phyloP scores from a whole-genome alignment of 2,329 filamentous ascomycete species.

The Hypoxylon sp. region DNA sequence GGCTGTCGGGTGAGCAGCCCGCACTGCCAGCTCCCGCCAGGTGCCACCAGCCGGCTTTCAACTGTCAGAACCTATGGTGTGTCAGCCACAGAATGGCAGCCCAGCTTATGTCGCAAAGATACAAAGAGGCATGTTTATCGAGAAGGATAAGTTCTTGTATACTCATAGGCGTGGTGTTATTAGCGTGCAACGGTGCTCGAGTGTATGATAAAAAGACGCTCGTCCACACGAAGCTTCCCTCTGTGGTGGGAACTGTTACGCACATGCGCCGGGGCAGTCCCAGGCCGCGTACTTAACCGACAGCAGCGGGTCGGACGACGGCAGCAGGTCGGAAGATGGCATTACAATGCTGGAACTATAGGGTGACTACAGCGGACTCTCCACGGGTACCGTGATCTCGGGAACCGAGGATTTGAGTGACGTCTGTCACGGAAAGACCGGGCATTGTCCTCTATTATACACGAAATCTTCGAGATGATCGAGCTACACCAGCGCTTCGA shows the following conservation, averaged over 20 bases:
- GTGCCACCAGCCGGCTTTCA: too few relatives aligned
- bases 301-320: too few relatives aligned
- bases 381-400: constrained; percentile 54
- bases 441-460: constrained; percentile 61
- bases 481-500: constrained; percentile 59
- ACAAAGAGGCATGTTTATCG: too few relatives aligned
- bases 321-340: constrained; percentile 62
- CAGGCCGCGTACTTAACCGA: constrained; percentile 62
- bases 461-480: constrained; percentile 62
- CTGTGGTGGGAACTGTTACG: constrained; percentile 65
- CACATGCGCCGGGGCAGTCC: constrained; percentile 54
- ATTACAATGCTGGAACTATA: constrained; percentile 66
- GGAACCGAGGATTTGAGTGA: constrained; percentile 64
- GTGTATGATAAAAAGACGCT: too few relatives aligned
- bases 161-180: neutral
- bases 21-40: too few relatives aligned
- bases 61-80: too few relatives aligned
- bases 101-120: too few relatives aligned
- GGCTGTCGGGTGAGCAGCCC: too few relatives aligned
- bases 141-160: too few relatives aligned
- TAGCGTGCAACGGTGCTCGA: too few relatives aligned
- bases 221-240: too few relatives aligned
- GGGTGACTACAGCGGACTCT: constrained; percentile 57
- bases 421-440: constrained; percentile 56
- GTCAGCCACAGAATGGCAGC: too few relatives aligned